Conservation (phyloP, 495 filamentous ascomycete species). For the Neurospora africana region DNA sequence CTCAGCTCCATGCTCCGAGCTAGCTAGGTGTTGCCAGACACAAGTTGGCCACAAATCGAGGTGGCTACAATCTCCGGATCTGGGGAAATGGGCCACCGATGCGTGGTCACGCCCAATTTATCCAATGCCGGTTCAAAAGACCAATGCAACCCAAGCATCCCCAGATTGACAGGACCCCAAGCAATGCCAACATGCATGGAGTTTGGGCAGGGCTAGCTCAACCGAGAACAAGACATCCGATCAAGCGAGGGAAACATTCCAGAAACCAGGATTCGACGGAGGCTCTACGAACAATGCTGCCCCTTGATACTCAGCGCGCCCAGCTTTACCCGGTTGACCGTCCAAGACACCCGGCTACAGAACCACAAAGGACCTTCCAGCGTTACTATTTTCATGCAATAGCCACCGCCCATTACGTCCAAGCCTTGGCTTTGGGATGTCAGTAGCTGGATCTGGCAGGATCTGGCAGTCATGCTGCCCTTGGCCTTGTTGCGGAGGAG, state of each 20-base stretch:
- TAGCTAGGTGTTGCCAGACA: background rate
- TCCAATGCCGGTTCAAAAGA: background rate
- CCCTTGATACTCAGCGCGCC: background rate
- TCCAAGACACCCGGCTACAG: background rate
- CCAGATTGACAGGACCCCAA: background rate
- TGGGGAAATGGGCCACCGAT: background rate
- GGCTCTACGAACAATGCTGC: background rate
- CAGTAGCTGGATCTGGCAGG: background rate
- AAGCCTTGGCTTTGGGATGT: background rate
- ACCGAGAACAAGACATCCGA: background rate
- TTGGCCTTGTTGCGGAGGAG: constrained; percentile 8
- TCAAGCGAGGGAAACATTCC: constrained; percentile 1
- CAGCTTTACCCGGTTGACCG: background rate
- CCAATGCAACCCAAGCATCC: background rate
- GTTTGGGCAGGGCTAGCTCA: background rate
- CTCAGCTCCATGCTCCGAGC: background rate
- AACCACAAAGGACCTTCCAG: background rate
- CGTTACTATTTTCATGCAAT: background rate
- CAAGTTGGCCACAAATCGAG: background rate
- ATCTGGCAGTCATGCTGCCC: background rate
- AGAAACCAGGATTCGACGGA: background rate
- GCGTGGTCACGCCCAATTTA: background rate
- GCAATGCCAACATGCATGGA: background rate
- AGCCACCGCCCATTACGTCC: background rate
- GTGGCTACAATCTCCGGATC: background rate